Percentiles rank a stretch among this genome's conserved stretches.
Evolutionary conservation across 495 filamentous ascomycete species (phyloP).

Genomic region (Tetracladium setigerum): DNA sequence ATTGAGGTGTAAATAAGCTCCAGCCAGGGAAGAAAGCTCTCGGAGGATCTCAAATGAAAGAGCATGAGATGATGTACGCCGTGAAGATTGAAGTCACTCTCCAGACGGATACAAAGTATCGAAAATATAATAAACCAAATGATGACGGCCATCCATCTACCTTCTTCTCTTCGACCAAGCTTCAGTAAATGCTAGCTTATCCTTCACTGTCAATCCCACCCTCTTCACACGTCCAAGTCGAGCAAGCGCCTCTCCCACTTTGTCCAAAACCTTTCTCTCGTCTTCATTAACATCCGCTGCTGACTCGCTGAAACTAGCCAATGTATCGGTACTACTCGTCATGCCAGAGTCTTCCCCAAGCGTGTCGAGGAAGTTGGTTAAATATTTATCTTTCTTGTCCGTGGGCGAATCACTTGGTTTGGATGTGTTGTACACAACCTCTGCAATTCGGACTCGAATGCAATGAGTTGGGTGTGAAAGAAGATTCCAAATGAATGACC

Average conservation of each 20-base stretch:
- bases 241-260: conserved; percentile 79
- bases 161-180: conserved; percentile 46
- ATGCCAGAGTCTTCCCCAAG: conserved; percentile 29
- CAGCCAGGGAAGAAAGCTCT: no score
- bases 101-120: no score
- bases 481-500: conserved; percentile 73
- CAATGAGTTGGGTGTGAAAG: conserved; percentile 81
- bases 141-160: conserved; percentile 1
- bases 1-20: no score
- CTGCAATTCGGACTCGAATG: conserved; percentile 83
- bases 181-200: conserved; percentile 76
- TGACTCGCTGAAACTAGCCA: conserved; percentile 27
- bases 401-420: conserved; percentile 16
- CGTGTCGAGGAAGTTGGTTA: conserved; percentile 43
- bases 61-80: no score
- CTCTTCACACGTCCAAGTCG: conserved; percentile 84
- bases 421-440: conserved; percentile 47
- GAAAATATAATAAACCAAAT: no score
- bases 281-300: conserved; percentile 36
- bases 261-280: conserved; percentile 60
- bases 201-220: conserved; percentile 70
- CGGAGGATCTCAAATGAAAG: no score
- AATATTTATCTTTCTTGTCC: conserved; percentile 31
- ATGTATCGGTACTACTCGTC: conserved; percentile 26
- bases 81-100: no score